Percentiles rank a stretch among this genome's conserved stretches.
Evolutionary conservation across 164 flowering plant genomes (phyloP).

Genomic region (Stephania yunnanensis): DNA sequence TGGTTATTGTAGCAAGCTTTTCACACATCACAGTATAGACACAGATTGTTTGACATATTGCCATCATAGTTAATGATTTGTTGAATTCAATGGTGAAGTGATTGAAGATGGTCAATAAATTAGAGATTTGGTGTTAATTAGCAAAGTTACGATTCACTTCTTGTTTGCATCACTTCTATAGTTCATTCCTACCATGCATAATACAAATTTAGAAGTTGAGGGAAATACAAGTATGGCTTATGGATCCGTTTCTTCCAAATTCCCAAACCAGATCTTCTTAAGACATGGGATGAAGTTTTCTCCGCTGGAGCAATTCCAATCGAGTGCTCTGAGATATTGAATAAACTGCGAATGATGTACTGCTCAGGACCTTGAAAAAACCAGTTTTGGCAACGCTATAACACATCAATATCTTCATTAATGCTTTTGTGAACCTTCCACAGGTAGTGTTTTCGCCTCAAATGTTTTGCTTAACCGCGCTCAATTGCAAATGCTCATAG

Average conservation of each 20-base stretch:
- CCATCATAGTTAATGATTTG: neutral
- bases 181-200: neutral
- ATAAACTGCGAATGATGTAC: constrained; percentile 45
- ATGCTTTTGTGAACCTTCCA: neutral
- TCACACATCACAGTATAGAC: neutral
- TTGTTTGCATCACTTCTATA: neutral
- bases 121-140: neutral
- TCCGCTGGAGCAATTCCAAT: constrained; percentile 36
- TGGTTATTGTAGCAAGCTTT: no score
- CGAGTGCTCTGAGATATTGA: constrained; percentile 45
- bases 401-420: neutral
- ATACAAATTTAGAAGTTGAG: neutral
- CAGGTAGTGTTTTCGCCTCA: neutral
- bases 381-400: constrained; percentile 2
- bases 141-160: neutral
- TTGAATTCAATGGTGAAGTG: neutral
- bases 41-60: neutral
- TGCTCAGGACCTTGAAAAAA: constrained; percentile 26
- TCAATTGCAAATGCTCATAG: neutral
- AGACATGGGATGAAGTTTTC: constrained; percentile 69
- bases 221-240: neutral
- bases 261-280: constrained; percentile 51
- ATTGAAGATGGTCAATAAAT: neutral
- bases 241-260: neutral
- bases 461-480: neutral